Conservation (phyloP, 2,329 filamentous ascomycete species). For the Apiospora marii region DNA sequence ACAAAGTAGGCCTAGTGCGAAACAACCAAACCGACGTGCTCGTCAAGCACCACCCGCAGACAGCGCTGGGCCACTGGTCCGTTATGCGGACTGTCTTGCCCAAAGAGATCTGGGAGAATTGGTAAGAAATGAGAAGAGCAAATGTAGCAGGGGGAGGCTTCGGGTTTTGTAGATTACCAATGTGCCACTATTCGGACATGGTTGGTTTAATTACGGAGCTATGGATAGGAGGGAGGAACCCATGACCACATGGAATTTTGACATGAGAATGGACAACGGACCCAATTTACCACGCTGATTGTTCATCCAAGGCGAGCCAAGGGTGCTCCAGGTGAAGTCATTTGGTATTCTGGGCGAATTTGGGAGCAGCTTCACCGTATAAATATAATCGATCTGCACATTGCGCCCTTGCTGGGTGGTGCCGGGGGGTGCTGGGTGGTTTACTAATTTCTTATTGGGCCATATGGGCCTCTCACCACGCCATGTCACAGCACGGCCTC, state of each 20-base stretch:
- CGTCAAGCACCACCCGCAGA: constrained; percentile 74
- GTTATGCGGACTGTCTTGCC: constrained; percentile 91
- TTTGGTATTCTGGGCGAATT: background rate
- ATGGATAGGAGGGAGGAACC: background rate
- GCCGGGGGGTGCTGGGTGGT: background rate
- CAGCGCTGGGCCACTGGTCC: constrained; percentile 85
- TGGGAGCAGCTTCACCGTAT: background rate
- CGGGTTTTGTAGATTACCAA: background rate
- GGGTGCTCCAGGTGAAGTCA: background rate
- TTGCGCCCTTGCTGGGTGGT: background rate
- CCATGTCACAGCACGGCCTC: background rate
- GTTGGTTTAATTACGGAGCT: background rate
- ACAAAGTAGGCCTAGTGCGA: constrained; percentile 62
- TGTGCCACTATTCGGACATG: background rate
- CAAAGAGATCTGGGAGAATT: constrained; percentile 82
- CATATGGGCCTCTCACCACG: background rate
- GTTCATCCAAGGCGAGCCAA: background rate
- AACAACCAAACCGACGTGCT: constrained; percentile 72
- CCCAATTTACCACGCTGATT: background rate
- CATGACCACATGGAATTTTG: background rate
- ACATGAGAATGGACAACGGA: background rate
- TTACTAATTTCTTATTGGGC: background rate
- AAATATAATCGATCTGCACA: background rate
- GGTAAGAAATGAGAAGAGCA: constrained; percentile 63
- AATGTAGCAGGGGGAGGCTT: background rate